phyloP scores from a whole-genome alignment of 768 basidiomycete genomes.

The Kockovaella imperatae region DNA sequence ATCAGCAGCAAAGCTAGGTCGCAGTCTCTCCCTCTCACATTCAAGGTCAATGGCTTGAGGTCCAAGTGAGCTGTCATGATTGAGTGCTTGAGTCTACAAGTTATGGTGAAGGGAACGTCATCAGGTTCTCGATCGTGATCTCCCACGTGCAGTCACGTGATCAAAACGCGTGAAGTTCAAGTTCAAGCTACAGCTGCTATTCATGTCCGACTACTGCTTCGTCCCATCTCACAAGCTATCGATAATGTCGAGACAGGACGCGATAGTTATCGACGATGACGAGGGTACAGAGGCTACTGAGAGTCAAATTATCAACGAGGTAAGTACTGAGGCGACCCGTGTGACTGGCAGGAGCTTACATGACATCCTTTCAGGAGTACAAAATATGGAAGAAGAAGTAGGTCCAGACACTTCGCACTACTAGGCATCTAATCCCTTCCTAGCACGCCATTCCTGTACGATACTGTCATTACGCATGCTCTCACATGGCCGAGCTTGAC shows the following conservation, averaged over 20 bases:
- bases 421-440: neutral
- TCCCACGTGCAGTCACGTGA: no score
- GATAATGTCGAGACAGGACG: slow-evolving; percentile 55
- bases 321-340: slow-evolving; percentile 14
- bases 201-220: no score
- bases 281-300: slow-evolving; percentile 41
- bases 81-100: no score
- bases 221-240: neutral
- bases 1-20: no score
- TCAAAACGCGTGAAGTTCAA: no score
- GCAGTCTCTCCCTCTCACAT: no score
- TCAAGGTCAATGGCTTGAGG: no score
- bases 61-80: no score
- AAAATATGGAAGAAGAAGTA: slow-evolving; percentile 48
- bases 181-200: no score
- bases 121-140: no score
- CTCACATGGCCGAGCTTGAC: slow-evolving; percentile 97
- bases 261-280: slow-evolving; percentile 60
- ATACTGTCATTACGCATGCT: slow-evolving; percentile 93
- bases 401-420: neutral
- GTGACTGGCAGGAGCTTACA: neutral
- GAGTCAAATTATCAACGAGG: slow-evolving; percentile 48
- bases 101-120: no score
- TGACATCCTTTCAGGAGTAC: slow-evolving; percentile 39
- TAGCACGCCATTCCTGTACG: slow-evolving; percentile 96